These are phyloP conservation scores for Apiospora aurea DNA, from an alignment of 2,329 filamentous ascomycete genomes.

Conservation along the genomic window DNA sequence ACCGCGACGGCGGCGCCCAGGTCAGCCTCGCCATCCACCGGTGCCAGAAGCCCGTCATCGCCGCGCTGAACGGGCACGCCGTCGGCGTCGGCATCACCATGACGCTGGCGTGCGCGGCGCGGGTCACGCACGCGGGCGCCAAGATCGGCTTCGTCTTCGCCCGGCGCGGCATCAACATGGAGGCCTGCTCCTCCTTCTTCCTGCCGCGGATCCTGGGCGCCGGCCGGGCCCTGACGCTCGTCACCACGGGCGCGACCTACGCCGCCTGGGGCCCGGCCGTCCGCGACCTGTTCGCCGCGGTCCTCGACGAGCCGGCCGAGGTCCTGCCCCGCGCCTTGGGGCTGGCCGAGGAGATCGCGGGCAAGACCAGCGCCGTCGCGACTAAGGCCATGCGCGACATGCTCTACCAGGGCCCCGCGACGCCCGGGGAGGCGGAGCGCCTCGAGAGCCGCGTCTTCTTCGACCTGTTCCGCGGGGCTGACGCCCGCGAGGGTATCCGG, in stretches of 20 bases:
- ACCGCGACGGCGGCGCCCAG: conserved; percentile 60
- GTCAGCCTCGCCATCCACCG: conserved; percentile 62
- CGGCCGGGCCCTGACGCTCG: conserved; percentile 67
- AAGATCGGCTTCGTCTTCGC: conserved; percentile 80
- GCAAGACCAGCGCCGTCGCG: conserved; percentile 70
- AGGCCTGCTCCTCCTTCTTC: conserved; percentile 76
- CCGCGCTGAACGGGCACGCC: conserved; percentile 64
- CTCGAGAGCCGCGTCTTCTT: conserved; percentile 71
- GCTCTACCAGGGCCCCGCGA: conserved; percentile 66
- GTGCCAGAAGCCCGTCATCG: conserved; percentile 65
- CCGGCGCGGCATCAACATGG: conserved; percentile 73
- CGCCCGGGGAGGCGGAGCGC: conserved; percentile 73
- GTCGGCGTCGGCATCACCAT: conserved; percentile 69
- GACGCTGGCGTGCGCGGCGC: conserved; percentile 62
- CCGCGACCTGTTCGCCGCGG: conserved; percentile 70
- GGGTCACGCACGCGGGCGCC: conserved; percentile 61
- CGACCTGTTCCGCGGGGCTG: conserved; percentile 62
- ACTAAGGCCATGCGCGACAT: conserved; percentile 74
- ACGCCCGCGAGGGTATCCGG: conserved; percentile 71
- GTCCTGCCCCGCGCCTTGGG: conserved; percentile 71
- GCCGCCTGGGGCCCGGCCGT: conserved; percentile 57
- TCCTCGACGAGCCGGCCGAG: conserved; percentile 60
- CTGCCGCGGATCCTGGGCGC: conserved; percentile 73
- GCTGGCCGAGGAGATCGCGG: conserved; percentile 70
- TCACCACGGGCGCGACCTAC: conserved; percentile 72